Base-by-base conservation (phyloP, 2,329 filamentous ascomycete species). In the Sclerotinia borealis region DNA sequence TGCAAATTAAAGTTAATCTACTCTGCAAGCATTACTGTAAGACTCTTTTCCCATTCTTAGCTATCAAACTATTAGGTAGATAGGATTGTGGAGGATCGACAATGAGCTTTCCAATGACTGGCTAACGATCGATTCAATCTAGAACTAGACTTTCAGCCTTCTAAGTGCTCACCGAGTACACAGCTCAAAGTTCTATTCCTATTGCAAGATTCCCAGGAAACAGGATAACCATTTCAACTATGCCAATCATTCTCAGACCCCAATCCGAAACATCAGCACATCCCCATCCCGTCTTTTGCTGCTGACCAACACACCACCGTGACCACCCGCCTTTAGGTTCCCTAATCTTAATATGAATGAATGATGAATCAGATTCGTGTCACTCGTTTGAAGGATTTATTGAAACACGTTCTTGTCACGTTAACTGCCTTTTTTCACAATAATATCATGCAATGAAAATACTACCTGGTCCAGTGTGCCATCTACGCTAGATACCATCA, bases 281-380 rank as follows among this genome's bases (percentile, higher is more conserved):
- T 54, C 31, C 31, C 7, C 11, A 43, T 54, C 22, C 48, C 50
- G 34, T n/a, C 17, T 50, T 50, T 25, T 15, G n/a, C 36, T 59
- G 41, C 22, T 59, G 41, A 25, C 27, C 45, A 27, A 49, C 41
- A 34, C 48, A 34, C 19, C 48, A n/a, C n/a, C 25, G 36, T 31
- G 49, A 22, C 49, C 13, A 47, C 55, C 56, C 56, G 56, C 36
- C 22, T 59, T 34, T 39, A 49, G 29, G 13, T 19, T 27, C 56
- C 43, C n/a, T n/a, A 59, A 43, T 27, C 2, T 56, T 37, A 43
- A 34, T 11, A 41, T 56, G 45, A 11, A 41, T 31, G 25, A 39
- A 41, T 47, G 59, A 61, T 61, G 48, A 39, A 50, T 55, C 39
- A 56, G 37, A 48, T 22, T 61, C 39, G 37, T 61, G n/a, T 34